phyloP scores from a whole-genome alignment of 495 filamentous ascomycete species.

The Filosporella fistucella region DNA sequence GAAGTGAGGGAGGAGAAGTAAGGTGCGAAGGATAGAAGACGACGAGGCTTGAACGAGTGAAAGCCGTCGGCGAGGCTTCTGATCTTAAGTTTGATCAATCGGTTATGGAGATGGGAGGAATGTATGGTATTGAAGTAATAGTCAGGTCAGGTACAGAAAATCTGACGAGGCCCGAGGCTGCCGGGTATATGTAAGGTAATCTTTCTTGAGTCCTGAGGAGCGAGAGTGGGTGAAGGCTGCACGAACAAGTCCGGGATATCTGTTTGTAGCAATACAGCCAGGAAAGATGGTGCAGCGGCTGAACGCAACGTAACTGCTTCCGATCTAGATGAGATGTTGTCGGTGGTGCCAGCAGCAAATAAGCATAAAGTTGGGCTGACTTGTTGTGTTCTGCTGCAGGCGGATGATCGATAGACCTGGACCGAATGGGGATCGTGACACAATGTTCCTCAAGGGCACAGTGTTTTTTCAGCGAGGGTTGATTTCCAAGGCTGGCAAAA shows the following conservation, averaged over 20 bases:
- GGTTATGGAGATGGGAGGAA: not conserved
- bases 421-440: not conserved
- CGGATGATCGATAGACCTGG: not conserved
- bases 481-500: constrained; percentile 4
- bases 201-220: constrained; percentile 4
- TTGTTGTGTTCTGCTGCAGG: not conserved
- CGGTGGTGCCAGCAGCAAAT: constrained; percentile 4
- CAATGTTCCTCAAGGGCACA: not conserved
- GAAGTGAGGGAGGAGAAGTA: constrained; percentile 3
- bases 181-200: constrained; percentile 26
- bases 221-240: constrained; percentile 25
- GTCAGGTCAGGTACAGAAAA: constrained; percentile 13
- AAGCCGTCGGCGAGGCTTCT: constrained; percentile 23
- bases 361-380: constrained; percentile 13
- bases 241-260: constrained; percentile 13
- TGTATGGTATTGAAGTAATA: constrained; percentile 9
- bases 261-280: constrained; percentile 10
- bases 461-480: constrained; percentile 5
- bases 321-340: constrained; percentile 7
- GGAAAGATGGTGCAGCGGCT: constrained; percentile 14
- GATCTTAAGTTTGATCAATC: constrained; percentile 8
- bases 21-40: constrained; percentile 17
- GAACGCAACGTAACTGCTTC: constrained; percentile 20
- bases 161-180: constrained; percentile 15
- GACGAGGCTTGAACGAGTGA: constrained; percentile 24